Evolutionary conservation across 1,284 basidiomycete species (phyloP), one percentile per base, ranked within the genome.

Genomic region (Paramarasmius palmivorus): DNA sequence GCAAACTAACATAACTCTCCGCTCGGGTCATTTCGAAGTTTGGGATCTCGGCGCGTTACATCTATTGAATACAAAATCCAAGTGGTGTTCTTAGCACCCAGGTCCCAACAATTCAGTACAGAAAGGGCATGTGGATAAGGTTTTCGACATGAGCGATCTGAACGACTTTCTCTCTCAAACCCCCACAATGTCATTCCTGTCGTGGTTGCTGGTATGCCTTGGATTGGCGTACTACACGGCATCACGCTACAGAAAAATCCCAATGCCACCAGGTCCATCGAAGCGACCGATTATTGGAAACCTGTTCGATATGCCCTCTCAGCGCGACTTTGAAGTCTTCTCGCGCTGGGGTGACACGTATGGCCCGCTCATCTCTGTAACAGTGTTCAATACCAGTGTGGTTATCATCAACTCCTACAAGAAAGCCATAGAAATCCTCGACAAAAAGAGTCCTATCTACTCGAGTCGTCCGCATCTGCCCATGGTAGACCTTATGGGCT

Each of bases 241-340:
- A 23, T 47, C 44, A 3, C n/a, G 46, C 6, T 20, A 26, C 9
- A 45, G 29, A 14, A 20, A 32, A n/a, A 35, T 34, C 25, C 65
- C 66, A 46, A 59, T 72, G 26, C 75, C 75, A n/a, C 75, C 76
- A 6, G 76, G 77, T 19, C 77, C 77, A 3, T 66, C 56, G 50
- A 67, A 67, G 19, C 63, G 63, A 34, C 76, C 75, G 3, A 37
- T 78, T 15, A 65, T 78, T 22, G 77, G 72, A n/a, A 78, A 77
- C 57, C 56, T 75, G 2, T 60, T 77, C 5, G 71, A 78, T 53
- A 71, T 78, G 65, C 76, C 76, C 15, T 59, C 63, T 7, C 58
- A 57, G 5, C 62, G 70, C 15, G 65, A 70, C 39, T 79, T 75
- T 76, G 52, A 69, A 14, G 69, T 68, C 4, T 78, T 73, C 50